Percentiles rank a stretch among this genome's conserved stretches.
phyloP scores from a whole-genome alignment of 75 land plant species.

The Sequoia sempervirens region DNA sequence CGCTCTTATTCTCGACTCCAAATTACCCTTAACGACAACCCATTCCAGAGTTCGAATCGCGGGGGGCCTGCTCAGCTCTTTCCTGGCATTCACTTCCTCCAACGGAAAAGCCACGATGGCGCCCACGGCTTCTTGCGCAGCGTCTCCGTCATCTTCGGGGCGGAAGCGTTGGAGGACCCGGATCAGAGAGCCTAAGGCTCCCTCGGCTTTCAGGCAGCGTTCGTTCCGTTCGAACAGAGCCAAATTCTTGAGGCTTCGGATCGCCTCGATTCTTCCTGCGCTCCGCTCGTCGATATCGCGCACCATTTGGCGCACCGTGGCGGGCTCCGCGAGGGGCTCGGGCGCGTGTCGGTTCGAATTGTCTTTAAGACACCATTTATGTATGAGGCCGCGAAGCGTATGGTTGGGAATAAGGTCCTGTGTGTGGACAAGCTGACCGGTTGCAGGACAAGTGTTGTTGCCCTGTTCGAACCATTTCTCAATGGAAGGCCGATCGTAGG shows the following conservation, averaged over 20 bases:
- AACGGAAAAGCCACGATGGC: not conserved
- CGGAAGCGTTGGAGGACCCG: not conserved
- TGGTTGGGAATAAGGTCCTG: not conserved
- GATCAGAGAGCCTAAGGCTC: not conserved
- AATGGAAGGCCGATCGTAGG: not conserved
- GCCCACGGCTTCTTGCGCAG: not conserved
- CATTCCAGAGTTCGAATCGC: constrained; percentile 3
- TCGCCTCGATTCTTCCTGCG: not conserved
- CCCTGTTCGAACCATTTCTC: not conserved
- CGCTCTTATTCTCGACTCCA: not conserved
- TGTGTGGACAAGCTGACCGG: not conserved
- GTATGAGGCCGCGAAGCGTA: not conserved
- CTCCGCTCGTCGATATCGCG: not conserved
- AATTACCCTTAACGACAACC: not conserved
- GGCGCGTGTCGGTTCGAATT: not conserved
- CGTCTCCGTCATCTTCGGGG: not conserved
- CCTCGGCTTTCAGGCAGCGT: not conserved
- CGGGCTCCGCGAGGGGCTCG: not conserved
- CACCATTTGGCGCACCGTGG: not conserved
- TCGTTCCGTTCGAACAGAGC: not conserved
- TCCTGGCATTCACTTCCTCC: not conserved
- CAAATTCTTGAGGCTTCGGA: not conserved
- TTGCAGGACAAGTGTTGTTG: not conserved
- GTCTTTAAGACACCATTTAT: not conserved
- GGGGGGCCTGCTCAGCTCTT: not conserved